phyloP scores from a whole-genome alignment of 306 rosid genomes.

The Acacia melanoxylon region DNA sequence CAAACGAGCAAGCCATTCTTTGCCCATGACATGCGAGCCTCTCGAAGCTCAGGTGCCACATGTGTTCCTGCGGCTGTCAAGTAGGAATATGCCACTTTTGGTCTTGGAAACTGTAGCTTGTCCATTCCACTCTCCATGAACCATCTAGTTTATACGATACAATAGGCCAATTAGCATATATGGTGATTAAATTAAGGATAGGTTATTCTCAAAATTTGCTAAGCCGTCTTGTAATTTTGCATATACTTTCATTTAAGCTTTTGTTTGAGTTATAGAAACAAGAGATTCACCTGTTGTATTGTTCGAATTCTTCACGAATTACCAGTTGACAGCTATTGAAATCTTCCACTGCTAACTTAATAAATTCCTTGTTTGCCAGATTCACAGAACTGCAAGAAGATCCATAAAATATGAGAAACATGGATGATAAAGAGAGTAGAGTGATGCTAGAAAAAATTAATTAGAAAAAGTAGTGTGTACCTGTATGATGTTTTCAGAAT shows the following conservation, averaged over 20 bases:
- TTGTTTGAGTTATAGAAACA: too few species aligned
- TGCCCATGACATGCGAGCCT: background rate
- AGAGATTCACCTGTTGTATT: slow-evolving; percentile 41
- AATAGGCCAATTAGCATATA: background rate
- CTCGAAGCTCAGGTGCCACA: background rate
- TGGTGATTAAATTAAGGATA: too few species aligned
- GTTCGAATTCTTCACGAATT: slow-evolving; percentile 47
- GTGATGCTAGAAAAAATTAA: background rate
- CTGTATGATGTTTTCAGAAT: slow-evolving; percentile 48
- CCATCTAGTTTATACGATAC: background rate
- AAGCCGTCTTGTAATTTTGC: too few species aligned
- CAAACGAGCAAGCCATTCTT: background rate
- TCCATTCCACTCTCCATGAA: background rate
- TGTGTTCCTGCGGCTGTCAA: background rate
- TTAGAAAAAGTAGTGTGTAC: slow-evolving; percentile 17
- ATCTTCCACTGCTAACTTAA: slow-evolving; percentile 53
- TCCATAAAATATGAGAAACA: background rate
- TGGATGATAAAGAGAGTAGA: background rate
- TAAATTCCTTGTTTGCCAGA: slow-evolving; percentile 40
- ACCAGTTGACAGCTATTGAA: slow-evolving; percentile 46
- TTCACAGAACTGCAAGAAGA: slow-evolving; percentile 38
- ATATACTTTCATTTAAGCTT: too few species aligned
- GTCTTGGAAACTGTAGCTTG: background rate
- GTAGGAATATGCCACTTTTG: background rate
- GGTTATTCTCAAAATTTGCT: too few species aligned